Conservation (phyloP, 495 filamentous ascomycete species). For the Hamigera avellanea region DNA sequence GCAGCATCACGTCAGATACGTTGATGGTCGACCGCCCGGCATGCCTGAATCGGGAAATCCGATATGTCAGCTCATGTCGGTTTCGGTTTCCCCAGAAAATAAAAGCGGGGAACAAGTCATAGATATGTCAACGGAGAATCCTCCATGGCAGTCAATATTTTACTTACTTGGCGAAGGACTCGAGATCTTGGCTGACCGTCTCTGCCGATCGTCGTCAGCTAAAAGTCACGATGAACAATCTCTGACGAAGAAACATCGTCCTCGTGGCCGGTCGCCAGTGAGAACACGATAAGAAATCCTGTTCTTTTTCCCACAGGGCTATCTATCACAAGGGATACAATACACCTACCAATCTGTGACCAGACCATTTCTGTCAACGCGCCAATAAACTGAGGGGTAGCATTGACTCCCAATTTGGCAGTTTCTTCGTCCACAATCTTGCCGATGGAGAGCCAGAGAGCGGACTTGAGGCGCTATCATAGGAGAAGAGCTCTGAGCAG, state of each 20-base stretch:
- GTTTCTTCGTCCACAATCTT: conserved; percentile 84
- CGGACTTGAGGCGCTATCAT: conserved; percentile 82
- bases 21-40: conserved; percentile 75
- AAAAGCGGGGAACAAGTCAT: background rate
- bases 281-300: no score
- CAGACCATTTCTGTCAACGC: conserved; percentile 86
- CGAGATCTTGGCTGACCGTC: conserved; percentile 62
- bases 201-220: conserved; percentile 36
- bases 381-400: conserved; percentile 91
- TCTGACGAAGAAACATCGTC: background rate
- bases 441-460: conserved; percentile 85
- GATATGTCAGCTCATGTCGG: conserved; percentile 3
- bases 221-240: background rate
- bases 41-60: conserved; percentile 37
- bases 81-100: background rate
- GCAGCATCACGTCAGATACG: conserved; percentile 76
- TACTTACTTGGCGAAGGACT: conserved; percentile 62
- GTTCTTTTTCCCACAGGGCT: no score
- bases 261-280: no score
- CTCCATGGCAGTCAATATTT: no score
- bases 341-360: conserved; percentile 67
- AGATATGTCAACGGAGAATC: background rate
- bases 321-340: no score
- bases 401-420: conserved; percentile 63
- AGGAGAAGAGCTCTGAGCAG: background rate